Percentiles rank a stretch among this genome's conserved stretches.
Conservation (phyloP, 257 asterid species). For the Capsicum chinense region DNA sequence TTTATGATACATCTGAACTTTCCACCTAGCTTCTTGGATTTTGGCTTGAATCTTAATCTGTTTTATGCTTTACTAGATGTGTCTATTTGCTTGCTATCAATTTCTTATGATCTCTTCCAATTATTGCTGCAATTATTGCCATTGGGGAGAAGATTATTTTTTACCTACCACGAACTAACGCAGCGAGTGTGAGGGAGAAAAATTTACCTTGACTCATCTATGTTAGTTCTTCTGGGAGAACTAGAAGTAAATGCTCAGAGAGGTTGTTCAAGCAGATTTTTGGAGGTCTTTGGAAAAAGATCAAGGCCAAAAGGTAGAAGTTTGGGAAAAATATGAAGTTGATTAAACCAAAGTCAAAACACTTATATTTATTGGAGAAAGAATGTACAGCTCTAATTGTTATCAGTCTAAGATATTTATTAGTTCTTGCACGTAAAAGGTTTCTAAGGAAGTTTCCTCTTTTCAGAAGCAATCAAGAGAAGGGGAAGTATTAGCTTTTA, state of each 20-base stretch:
- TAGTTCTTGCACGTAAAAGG: constrained; percentile 1
- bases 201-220: neutral
- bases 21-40: neutral
- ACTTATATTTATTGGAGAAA: neutral
- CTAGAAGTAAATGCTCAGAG: neutral
- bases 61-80: constrained; percentile 18
- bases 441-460: neutral
- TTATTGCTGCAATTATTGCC: neutral
- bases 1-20: neutral
- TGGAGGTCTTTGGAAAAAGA: neutral
- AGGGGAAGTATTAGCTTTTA: neutral
- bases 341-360: neutral
- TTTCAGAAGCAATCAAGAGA: constrained; percentile 7
- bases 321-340: neutral
- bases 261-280: neutral
- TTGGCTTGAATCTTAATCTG: neutral
- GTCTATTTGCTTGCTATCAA: neutral
- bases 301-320: neutral
- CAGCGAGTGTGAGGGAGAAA: neutral
- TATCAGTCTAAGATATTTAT: neutral
- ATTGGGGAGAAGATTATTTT: neutral
- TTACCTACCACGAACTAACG: constrained; percentile 3
- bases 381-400: neutral
- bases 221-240: constrained; percentile 20
- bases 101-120: constrained; percentile 13